Percentiles rank a stretch among this genome's conserved stretches.
phyloP scores from a whole-genome alignment of 306 rosid genomes.

The Castanopsis chinensis region DNA sequence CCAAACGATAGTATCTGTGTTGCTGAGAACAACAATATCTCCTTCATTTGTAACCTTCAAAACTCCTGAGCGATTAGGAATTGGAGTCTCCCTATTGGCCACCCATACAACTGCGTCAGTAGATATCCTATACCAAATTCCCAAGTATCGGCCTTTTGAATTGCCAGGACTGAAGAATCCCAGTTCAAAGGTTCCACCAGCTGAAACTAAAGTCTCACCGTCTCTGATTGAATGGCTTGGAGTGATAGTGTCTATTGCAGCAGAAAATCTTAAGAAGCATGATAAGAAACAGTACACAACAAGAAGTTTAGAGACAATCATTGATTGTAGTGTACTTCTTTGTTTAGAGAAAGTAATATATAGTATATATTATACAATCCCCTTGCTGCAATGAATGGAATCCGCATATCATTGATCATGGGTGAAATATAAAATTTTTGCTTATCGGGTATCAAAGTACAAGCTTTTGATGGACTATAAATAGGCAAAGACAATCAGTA shows the following conservation, averaged over 20 bases:
- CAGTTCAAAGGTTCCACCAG: conserved; percentile 38
- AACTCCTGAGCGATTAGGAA: conserved; percentile 28
- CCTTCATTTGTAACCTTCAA: conserved; percentile 16
- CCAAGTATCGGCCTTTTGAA: conserved; percentile 43
- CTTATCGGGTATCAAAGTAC: too few relatives aligned
- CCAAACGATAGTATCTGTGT: conserved; percentile 8
- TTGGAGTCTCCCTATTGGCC: conserved; percentile 43
- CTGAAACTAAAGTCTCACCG: conserved; percentile 38
- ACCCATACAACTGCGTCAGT: conserved; percentile 49
- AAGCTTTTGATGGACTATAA: too few relatives aligned
- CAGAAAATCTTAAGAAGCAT: not conserved
- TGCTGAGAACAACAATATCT: conserved; percentile 33
- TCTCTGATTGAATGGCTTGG: conserved; percentile 30
- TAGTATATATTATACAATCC: too few relatives aligned
- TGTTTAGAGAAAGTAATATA: too few relatives aligned
- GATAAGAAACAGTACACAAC: not conserved
- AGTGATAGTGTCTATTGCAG: conserved; percentile 30
- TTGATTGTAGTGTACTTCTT: too few relatives aligned
- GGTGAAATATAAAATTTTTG: too few relatives aligned
- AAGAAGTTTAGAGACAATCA: not conserved
- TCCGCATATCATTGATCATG: too few relatives aligned
- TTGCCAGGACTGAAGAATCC: conserved; percentile 60
- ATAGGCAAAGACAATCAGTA: too few relatives aligned
- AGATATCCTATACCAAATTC: conserved; percentile 57
- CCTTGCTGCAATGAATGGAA: too few relatives aligned